Percentiles rank a stretch among this genome's conserved stretches.
Conservation (phyloP, 108 stramenopile species). For the Skeletonema potamos region DNA sequence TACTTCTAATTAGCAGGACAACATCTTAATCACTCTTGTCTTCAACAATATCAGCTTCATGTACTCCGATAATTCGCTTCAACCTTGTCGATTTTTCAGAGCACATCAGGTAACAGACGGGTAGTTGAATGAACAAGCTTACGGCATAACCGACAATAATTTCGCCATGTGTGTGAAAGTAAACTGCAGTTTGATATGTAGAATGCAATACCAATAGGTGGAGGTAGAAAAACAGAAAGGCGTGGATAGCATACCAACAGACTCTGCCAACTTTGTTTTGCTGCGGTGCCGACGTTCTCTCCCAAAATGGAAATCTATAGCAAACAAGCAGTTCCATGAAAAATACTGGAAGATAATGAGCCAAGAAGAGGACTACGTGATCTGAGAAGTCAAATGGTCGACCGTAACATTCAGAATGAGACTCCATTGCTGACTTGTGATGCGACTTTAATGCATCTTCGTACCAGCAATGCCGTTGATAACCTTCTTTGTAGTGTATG, state of each 20-base stretch:
- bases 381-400: conserved; percentile 82
- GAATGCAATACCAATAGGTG: conserved; percentile 67
- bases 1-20: not conserved
- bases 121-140: conserved; percentile 67
- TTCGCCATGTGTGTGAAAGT: conserved; percentile 76
- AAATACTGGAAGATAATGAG: conserved; percentile 70
- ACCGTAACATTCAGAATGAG: conserved; percentile 57
- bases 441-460: conserved; percentile 45
- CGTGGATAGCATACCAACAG: conserved; percentile 26
- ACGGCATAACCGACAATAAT: conserved; percentile 66
- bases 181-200: conserved; percentile 66
- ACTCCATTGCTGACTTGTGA: conserved; percentile 26
- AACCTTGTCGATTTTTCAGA: conserved; percentile 19
- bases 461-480: conserved; percentile 62
- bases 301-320: conserved; percentile 56
- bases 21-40: conserved; percentile 11
- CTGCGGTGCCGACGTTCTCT: not conserved
- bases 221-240: conserved; percentile 55
- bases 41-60: not conserved
- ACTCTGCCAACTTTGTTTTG: not conserved
- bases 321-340: conserved; percentile 62
- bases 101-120: conserved; percentile 50
- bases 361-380: conserved; percentile 84
- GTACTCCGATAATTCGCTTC: conserved; percentile 25
- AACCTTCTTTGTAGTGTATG: conserved; percentile 9